Base-by-base conservation (phyloP, 2,329 filamentous ascomycete genomes). In the Aspergillus phoenicis region DNA sequence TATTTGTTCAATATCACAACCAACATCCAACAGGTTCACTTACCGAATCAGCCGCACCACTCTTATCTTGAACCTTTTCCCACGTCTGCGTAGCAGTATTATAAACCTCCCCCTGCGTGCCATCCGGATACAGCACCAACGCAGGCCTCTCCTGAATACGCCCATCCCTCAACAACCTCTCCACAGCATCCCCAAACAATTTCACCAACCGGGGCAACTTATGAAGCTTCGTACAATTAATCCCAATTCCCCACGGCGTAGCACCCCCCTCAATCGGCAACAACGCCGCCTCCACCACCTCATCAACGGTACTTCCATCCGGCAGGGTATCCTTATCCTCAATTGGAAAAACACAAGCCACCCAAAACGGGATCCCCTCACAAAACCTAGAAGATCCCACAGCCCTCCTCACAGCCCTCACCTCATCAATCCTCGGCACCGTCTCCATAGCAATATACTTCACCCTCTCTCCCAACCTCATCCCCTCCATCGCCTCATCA, bases 61-160 rank as follows among this genome's bases (percentile, higher is more conserved):
- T 49, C 38, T 43, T 59, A 11, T 59, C 60, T 10, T 7, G n/a
- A 2, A 59, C 62, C 60, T 68, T 74, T 63, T 72, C 83, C 88
- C 88, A 91, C 56, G 75, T 77, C 68, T 89, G 84, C 6, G 85
- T 87, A 0, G 73, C 75, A 1, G 87, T 88, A 71, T 90, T 85
- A 74, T 90, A 90, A 0, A 87, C 81, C 73, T 89, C 85, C 0
- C 86, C 87, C 51, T 86, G 87, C 1, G 88, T 89, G 0, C 88
- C 88, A 71, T 91, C 88, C 0, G 88, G 88, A 70, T 90, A 90
- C 17, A 90, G 67, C 4, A 90, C 83, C 57, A 90, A 72, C 20
- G 78, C 80, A 1, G 87, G 87, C 13, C 56, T 52, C 53, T 55
- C 55, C 53, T 41, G 22, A 73, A 66, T 33, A 0, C 77, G 76